These are phyloP conservation scores for Dryadomyces quercivorus DNA, from an alignment of 2,329 filamentous ascomycete species.

Conservation along the genomic window DNA sequence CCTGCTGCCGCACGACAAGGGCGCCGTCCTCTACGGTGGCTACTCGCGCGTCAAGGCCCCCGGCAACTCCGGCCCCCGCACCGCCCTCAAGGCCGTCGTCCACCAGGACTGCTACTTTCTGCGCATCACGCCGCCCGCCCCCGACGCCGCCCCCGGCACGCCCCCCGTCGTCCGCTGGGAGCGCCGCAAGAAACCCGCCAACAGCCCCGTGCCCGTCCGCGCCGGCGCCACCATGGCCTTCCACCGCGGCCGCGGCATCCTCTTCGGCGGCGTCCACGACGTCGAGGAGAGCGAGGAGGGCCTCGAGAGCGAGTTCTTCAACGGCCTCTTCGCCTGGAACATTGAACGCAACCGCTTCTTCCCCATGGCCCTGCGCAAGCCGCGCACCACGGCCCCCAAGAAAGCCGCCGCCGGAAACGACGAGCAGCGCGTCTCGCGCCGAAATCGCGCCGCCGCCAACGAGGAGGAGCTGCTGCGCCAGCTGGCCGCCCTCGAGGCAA, in stretches of 20 bases:
- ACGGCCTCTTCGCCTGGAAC: conserved; percentile 84
- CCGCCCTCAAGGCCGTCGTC: conserved; percentile 56
- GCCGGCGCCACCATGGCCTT: conserved; percentile 89
- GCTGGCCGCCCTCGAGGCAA: conserved; percentile 65
- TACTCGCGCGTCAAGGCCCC: conserved; percentile 83
- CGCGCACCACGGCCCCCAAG: conserved; percentile 52
- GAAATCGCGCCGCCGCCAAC: conserved; percentile 73
- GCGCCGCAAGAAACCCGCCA: conserved; percentile 80
- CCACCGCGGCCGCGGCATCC: conserved; percentile 84
- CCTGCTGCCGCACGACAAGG: conserved; percentile 77
- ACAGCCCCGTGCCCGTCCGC: conserved; percentile 69
- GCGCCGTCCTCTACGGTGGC: conserved; percentile 82
- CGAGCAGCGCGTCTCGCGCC: conserved; percentile 43
- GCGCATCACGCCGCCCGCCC: conserved; percentile 58
- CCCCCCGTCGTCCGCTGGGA: conserved; percentile 79
- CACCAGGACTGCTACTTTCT: conserved; percentile 95
- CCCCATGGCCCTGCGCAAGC: conserved; percentile 63
- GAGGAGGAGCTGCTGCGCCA: conserved; percentile 85
- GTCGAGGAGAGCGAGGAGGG: conserved; percentile 86
- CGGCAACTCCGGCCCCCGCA: conserved; percentile 28
- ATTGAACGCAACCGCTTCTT: conserved; percentile 94
- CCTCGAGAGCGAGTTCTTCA: conserved; percentile 96
- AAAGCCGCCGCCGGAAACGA: conserved; percentile 30
- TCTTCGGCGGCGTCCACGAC: conserved; percentile 91
- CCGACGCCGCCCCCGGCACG: conserved; percentile 53